Percentiles rank a stretch among this genome's conserved stretches.
phyloP scores from a whole-genome alignment of 2,329 filamentous ascomycete species.

The Pseudogymnoascus destructans region DNA sequence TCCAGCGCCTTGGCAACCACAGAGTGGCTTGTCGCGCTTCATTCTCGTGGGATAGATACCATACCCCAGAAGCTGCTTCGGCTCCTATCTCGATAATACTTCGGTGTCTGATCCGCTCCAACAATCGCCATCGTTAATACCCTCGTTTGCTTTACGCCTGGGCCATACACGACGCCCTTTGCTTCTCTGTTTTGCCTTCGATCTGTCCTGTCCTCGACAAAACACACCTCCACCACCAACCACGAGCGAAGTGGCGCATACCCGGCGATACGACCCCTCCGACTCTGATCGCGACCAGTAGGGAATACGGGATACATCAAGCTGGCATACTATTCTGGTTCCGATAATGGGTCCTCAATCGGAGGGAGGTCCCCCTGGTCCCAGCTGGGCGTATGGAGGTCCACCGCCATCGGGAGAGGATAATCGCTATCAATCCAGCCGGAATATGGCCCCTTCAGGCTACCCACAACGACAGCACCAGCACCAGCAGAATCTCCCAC shows the following conservation, averaged over 20 bases:
- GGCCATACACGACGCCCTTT: background rate
- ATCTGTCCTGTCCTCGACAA: constrained; percentile 6
- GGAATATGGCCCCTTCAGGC: constrained; percentile 13
- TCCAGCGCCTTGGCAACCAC: background rate
- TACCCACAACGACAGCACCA: constrained; percentile 4
- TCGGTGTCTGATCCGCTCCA: background rate
- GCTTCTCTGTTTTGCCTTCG: background rate
- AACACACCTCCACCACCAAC: constrained; percentile 12
- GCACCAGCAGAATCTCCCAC: constrained; percentile 11
- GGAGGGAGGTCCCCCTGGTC: constrained; percentile 26
- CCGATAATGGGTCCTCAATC: constrained; percentile 26
- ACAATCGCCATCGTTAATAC: background rate
- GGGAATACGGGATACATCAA: background rate
- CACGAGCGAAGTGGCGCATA: constrained; percentile 15
- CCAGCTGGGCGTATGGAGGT: constrained; percentile 19
- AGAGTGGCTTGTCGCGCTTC: background rate
- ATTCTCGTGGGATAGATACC: background rate
- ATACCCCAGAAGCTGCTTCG: background rate
- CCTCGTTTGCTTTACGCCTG: background rate
- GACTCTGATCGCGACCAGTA: constrained; percentile 2
- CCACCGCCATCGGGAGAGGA: background rate
- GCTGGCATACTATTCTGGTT: background rate
- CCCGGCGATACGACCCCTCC: constrained; percentile 12
- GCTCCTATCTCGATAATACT: background rate
- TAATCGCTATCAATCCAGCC: constrained; percentile 18